Evolutionary conservation across 331 rosid species (phyloP), one percentile per base, ranked within the genome.

Genomic region (Rosa hybrid): DNA sequence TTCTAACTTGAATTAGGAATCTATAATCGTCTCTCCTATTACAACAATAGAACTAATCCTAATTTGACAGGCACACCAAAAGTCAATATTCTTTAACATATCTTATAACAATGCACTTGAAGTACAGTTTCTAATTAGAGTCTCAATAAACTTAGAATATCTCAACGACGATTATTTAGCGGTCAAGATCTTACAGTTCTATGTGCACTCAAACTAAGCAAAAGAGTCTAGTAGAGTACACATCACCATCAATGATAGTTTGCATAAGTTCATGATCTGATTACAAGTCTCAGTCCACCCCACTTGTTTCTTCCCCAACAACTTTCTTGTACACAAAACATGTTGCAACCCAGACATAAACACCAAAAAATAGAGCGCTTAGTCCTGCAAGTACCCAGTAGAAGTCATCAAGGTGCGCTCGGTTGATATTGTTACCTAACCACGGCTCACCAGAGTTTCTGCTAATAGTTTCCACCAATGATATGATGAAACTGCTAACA

Each of bases 361-460:
- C 71, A 45, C 68, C 42, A 64, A 86, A 74, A 65, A 21, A 71
- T 27, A 82, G 41, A 16, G 78, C 68, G 18, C 86, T 77, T 76
- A 80, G 10, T n/a, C 53, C 83, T 8, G 83, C 85, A 54, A 85
- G 73, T 0, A 85, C 57, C 88, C 88, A 85, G 14, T 85, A 85
- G 57, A 81, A 85, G 56, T 69, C 12, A 65, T 85, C 59, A 4
- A 85, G 81, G 46, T 81, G 83, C 2, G 88, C 63, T 0, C 81
- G 77, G 25, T 85, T 85, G 5, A 85, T 34, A 71, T 81, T 85
- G 72, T 85, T 27, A 14, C 76, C 78, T 25, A 85, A 78, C 88
- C 88, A 85, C 5, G 16, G 20, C 54, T 69, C 51, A 1, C 78
- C 75, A 10, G 53, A 54, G 12, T 53, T 67, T 3, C 69, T 53